phyloP scores from a whole-genome alignment of 495 filamentous ascomycete species.

The Penicillium arizonense region DNA sequence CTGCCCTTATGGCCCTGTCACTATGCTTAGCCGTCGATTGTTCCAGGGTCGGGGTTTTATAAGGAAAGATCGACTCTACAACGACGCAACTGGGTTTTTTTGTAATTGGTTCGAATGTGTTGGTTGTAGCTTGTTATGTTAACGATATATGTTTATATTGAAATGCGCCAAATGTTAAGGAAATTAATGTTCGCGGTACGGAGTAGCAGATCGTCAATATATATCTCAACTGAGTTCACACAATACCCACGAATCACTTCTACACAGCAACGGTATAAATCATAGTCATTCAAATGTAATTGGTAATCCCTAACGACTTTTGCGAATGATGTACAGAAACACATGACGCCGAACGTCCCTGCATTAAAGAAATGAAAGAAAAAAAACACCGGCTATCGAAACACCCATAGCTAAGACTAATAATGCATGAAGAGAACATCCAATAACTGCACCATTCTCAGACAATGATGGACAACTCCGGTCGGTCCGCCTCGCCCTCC shows the following conservation, averaged over 20 bases:
- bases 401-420: conserved; percentile 12
- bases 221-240: background rate
- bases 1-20: conserved; percentile 24
- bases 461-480: conserved; percentile 81
- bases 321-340: conserved; percentile 26
- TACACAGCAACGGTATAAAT: background rate
- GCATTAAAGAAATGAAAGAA: conserved; percentile 20
- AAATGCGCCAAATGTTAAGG: no score
- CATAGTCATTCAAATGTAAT: background rate
- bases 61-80: conserved; percentile 8
- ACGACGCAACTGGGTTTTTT: background rate
- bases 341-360: conserved; percentile 26
- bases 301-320: conserved; percentile 15
- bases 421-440: conserved; percentile 22
- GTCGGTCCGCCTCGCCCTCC: conserved; percentile 71
- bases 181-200: no score
- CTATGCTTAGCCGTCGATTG: conserved; percentile 21
- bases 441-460: conserved; percentile 39
- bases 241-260: background rate
- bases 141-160: no score
- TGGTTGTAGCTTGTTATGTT: no score
- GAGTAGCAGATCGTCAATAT: background rate
- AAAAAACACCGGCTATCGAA: conserved; percentile 22
- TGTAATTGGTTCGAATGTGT: no score
- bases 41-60: conserved; percentile 11